Evolutionary conservation across 371 early-diverging fungal genomes (phyloP).

Genomic region (Nematocida displodere): DNA sequence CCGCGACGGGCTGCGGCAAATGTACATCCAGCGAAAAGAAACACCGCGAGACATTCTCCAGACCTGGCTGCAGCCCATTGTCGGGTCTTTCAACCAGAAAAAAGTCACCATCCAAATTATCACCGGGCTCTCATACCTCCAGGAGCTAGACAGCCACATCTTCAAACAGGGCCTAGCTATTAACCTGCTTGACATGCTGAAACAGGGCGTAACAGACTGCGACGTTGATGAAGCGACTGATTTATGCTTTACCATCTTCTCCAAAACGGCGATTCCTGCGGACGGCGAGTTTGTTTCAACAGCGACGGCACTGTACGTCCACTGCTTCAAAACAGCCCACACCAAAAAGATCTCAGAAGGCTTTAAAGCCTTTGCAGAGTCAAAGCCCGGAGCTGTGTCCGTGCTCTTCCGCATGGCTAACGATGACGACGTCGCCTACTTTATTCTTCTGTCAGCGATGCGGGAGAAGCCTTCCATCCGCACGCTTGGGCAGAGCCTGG

Average conservation of each 20-base stretch:
- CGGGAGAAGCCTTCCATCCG: background rate
- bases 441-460: background rate
- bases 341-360: constrained; percentile 9
- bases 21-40: constrained; percentile 49
- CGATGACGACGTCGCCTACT: constrained; percentile 48
- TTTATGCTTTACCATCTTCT: constrained; percentile 26
- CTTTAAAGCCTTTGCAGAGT: constrained; percentile 3
- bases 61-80: constrained; percentile 40
- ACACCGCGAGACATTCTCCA: constrained; percentile 40
- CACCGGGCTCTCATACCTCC: constrained; percentile 23
- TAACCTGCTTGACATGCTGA: constrained; percentile 30
- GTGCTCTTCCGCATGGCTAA: constrained; percentile 38
- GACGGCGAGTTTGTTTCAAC: constrained; percentile 40
- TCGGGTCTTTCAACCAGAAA: constrained; percentile 39
- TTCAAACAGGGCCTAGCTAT: constrained; percentile 31
- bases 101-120: constrained; percentile 25
- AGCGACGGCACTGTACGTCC: constrained; percentile 17
- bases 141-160: constrained; percentile 14
- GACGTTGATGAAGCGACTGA: constrained; percentile 2
- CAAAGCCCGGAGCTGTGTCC: constrained; percentile 1
- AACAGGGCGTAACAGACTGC: background rate
- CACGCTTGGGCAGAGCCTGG: background rate
- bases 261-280: constrained; percentile 1
- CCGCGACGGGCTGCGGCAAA: constrained; percentile 43
- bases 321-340: constrained; percentile 19